phyloP scores from a whole-genome alignment of 1,139 yeast species.

The Pichia sp. region DNA sequence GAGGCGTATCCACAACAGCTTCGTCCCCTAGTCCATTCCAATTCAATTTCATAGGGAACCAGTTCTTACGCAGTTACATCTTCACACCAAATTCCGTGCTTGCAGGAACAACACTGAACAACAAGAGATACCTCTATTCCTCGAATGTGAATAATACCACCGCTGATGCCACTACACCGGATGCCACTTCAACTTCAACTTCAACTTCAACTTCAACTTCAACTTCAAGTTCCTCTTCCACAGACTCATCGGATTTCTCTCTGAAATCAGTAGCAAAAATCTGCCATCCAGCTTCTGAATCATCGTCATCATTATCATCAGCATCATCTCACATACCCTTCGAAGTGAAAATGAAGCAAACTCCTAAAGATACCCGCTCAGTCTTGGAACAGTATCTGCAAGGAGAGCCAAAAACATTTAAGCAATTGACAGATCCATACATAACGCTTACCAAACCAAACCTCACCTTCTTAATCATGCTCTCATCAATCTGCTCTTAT shows the following conservation, averaged over 20 bases:
- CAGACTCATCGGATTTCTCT: too few species aligned
- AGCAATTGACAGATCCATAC: conserved; percentile 47
- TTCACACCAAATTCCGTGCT: background rate
- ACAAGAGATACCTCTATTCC: too few species aligned
- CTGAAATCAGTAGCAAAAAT: conserved; percentile 9
- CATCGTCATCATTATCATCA: background rate
- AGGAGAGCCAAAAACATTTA: conserved; percentile 25
- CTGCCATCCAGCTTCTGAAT: conserved; percentile 20
- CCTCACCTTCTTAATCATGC: conserved; percentile 77
- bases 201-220: too few species aligned
- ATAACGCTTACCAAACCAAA: conserved; percentile 83
- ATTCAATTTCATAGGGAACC: too few species aligned
- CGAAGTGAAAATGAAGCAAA: conserved; percentile 38
- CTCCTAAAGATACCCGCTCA: conserved; percentile 12
- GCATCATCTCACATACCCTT: conserved; percentile 44
- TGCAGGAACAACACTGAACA: background rate
- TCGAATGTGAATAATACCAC: too few species aligned
- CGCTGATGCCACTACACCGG: too few species aligned
- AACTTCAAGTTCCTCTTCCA: too few species aligned
- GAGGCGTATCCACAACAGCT: too few species aligned
- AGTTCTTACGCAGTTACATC: too few species aligned
- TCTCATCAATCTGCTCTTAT: conserved; percentile 89
- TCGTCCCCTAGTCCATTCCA: too few species aligned
- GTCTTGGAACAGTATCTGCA: conserved; percentile 18
- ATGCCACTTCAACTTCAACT: too few species aligned